Percentiles rank a stretch among this genome's conserved stretches.
Evolutionary conservation across 495 filamentous ascomycete species (phyloP).

Genomic region (Xylona heveae): DNA sequence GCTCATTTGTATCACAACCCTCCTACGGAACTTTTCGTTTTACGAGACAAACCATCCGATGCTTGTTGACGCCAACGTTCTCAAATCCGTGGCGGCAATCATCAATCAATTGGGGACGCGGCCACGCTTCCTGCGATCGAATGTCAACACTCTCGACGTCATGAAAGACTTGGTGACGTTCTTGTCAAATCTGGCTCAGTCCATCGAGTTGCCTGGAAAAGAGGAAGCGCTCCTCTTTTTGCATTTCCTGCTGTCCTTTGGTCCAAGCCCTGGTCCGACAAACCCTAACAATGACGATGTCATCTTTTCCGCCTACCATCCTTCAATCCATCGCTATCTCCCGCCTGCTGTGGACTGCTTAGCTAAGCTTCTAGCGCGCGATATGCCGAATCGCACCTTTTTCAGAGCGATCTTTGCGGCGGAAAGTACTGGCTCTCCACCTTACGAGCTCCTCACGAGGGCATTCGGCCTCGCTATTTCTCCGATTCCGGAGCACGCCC

Average conservation of each 20-base stretch:
- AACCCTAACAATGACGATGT: slow-evolving; percentile 27
- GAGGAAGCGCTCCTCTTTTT: slow-evolving; percentile 77
- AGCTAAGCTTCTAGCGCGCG: slow-evolving; percentile 78
- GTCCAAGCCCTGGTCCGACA: slow-evolving; percentile 41
- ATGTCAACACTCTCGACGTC: slow-evolving; percentile 73
- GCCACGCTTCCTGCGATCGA: slow-evolving; percentile 60
- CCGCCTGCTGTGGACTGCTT: slow-evolving; percentile 75
- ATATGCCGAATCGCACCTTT: slow-evolving; percentile 75
- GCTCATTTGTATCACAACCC: slow-evolving; percentile 77
- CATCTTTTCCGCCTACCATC: slow-evolving; percentile 64
- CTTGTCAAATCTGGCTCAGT: slow-evolving; percentile 66
- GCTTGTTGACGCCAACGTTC: slow-evolving; percentile 50
- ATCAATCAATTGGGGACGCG: slow-evolving; percentile 79
- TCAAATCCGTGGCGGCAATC: slow-evolving; percentile 59
- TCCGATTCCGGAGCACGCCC: slow-evolving; percentile 46
- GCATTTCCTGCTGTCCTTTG: slow-evolving; percentile 78
- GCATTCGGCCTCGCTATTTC: slow-evolving; percentile 78
- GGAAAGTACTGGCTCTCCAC: slow-evolving; percentile 35
- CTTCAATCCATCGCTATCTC: slow-evolving; percentile 65
- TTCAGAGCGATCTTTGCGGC: slow-evolving; percentile 62
- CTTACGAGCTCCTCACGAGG: slow-evolving; percentile 68
- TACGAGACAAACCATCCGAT: slow-evolving; percentile 46
- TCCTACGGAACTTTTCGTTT: slow-evolving; percentile 84
- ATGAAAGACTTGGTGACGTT: slow-evolving; percentile 89
- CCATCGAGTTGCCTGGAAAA: slow-evolving; percentile 61